Base-by-base conservation (phyloP, 2,329 filamentous ascomycete species). In the Aspergillus fumigatus region DNA sequence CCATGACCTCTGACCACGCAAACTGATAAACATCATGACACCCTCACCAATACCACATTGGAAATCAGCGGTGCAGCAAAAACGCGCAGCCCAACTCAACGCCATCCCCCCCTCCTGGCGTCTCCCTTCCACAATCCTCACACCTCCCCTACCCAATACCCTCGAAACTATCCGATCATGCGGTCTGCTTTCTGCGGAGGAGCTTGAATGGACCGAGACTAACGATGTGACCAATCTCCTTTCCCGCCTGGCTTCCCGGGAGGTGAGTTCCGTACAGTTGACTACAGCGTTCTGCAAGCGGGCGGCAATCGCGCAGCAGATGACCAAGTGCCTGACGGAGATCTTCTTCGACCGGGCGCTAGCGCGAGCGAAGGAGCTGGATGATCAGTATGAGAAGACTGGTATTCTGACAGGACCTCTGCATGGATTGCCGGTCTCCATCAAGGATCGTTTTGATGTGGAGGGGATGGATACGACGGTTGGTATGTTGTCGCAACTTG, bases 371-470 rank as follows among this genome's bases (percentile, higher is more conserved):
- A 68, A 68, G 38, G 63, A 71, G 2, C 72, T 81, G 1, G 85
- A 88, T 63, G 73, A 74, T n/a, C 70, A 84, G 57, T 61, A 83
- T 1, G 70, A 72, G n/a, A 63, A 64, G 32, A 80, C 79, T 1
- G 78, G 80, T 9, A 72, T 75, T 59, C 69, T 78, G 0, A 72
- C 80, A 40, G 88, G 88, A 0, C 86, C 87, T 1, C 77, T 91
- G 1, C 88, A 90, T 69, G 88, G 86, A 68, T 60, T 78, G 14
- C 70, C 73, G 1, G 71, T 80, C 48, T 84, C 85, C 0, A 78
- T 91, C 49, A 91, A 91, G 65, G 88, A 90, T 72, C 85, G 87
- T 65, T 87, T 89, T 76, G 81, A 88, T 56, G 58, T 68, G 8
- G 54, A 66, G 50, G 66, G 64, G 3, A 45, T 62, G 40, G 66